Base-by-base conservation (phyloP, 768 basidiomycete species). In the Bullera alba region DNA sequence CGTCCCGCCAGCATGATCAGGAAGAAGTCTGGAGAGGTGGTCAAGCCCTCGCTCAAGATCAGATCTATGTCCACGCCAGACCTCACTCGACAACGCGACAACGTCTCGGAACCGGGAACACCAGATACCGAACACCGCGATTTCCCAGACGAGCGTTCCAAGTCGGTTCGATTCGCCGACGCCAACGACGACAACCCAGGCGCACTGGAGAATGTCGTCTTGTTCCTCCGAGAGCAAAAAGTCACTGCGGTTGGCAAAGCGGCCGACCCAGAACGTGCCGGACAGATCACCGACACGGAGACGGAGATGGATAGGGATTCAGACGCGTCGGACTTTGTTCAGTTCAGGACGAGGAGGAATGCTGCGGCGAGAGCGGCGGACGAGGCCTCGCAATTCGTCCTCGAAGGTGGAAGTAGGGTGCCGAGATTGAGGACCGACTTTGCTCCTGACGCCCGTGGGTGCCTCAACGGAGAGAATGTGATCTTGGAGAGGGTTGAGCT, bases 191-290 rank as follows among this genome's bases (percentile, higher is more conserved):
- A 50, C 12, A 60, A 63, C n/a, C 86, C 88, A 71, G 73, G 82
- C 5, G 81, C 87, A 64, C 79, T 96, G 43, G 93, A 95, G 72
- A 87, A 87, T 54, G 87, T 97, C 51, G 90, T 91, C 71, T 79
- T 91, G 35, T 97, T 96, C 77, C 77, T 93, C 44, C 83, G 91
- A 2, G 87, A 90, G 74, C 92, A 96, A 73, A 90, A 89, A 66
- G 92, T 92, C 15, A 79, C 89, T 1, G 93, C 93, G 1, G 91
- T 99, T 7, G 87, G 85, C 4, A 63, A 63, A 51, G 60, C 65
- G 6, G 61, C 58, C 12, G 86, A 90, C 60, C 54, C 60, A 4
- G 86, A 85, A 17, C 56, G 58, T 19, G 53, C 52, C 3, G 58
- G 54, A 8, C 48, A 46, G 14, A 49, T 41, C 58, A 91, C 90